These are phyloP conservation scores for Pseudozyma flocculosa DNA, from an alignment of 1,284 basidiomycete species.

Conservation along the genomic window DNA sequence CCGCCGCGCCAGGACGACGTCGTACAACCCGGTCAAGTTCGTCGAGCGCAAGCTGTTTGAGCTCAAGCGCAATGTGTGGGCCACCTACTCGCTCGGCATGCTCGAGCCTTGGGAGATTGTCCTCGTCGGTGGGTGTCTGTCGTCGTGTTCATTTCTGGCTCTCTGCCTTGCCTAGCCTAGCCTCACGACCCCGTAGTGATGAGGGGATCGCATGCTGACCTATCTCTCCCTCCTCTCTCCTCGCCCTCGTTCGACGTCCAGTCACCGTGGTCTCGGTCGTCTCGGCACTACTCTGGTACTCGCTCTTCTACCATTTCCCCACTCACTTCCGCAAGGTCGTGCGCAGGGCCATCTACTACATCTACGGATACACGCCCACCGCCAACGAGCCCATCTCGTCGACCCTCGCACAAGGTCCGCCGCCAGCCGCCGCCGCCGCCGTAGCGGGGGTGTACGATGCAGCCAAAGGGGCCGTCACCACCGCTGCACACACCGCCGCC, in stretches of 20 bases:
- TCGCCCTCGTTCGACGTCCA: background rate
- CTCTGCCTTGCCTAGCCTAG: too few relatives aligned
- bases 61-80: constrained; percentile 25
- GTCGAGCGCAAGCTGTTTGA: constrained; percentile 33
- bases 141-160: too few relatives aligned
- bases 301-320: constrained; percentile 28
- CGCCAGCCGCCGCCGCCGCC: too few relatives aligned
- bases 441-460: too few relatives aligned
- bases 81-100: constrained; percentile 30
- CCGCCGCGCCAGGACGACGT: background rate
- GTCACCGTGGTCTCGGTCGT: background rate
- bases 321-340: constrained; percentile 16
- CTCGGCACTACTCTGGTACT: constrained; percentile 19
- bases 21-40: constrained; percentile 29
- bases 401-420: too few relatives aligned
- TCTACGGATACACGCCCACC: constrained; percentile 29
- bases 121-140: constrained; percentile 8
- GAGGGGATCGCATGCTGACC: too few relatives aligned
- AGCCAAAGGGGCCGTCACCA: too few relatives aligned
- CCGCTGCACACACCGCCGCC: too few relatives aligned
- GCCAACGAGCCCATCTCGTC: background rate
- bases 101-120: constrained; percentile 37
- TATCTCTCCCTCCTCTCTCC: background rate
- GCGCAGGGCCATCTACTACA: constrained; percentile 24
- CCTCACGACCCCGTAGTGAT: too few relatives aligned